phyloP scores from a whole-genome alignment of 495 filamentous ascomycete genomes.

The Pseudomonodictys pantanalensis region DNA sequence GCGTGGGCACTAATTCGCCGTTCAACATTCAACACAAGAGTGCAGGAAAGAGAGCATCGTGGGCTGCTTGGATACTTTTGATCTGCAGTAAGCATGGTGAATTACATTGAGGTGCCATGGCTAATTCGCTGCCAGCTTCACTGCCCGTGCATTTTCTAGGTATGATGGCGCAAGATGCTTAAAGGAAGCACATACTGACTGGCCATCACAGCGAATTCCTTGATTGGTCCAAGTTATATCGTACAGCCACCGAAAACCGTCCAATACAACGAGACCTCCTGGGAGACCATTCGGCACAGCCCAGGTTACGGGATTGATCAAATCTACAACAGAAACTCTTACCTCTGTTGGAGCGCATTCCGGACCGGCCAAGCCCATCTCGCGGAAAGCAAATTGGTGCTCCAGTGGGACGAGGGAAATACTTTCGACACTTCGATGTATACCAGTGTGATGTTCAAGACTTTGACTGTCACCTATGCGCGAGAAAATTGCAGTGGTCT shows the following conservation, averaged over 20 bases:
- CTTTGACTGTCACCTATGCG: slow-evolving; percentile 8
- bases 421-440: not conserved
- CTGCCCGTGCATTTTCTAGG: slow-evolving; percentile 19
- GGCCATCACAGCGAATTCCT: slow-evolving; percentile 25
- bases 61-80: slow-evolving; percentile 26
- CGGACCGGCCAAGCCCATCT: slow-evolving; percentile 20
- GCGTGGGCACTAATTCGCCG: slow-evolving; percentile 28
- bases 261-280: slow-evolving; percentile 11
- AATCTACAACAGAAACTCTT: not conserved
- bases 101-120: too few relatives aligned
- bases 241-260: slow-evolving; percentile 2
- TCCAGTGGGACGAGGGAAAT: not conserved
- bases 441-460: not conserved
- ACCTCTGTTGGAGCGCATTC: slow-evolving; percentile 29
- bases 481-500: slow-evolving; percentile 19
- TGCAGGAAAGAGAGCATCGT: slow-evolving; percentile 15
- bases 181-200: too few relatives aligned
- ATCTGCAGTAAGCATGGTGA: too few relatives aligned
- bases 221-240: slow-evolving; percentile 26
- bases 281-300: too few relatives aligned
- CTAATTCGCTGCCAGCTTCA: too few relatives aligned
- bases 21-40: slow-evolving; percentile 28
- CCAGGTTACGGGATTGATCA: not conserved
- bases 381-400: not conserved
- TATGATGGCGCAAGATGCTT: too few relatives aligned